Conservation (phyloP, 768 basidiomycete genomes). For the Lentinula boryana region DNA sequence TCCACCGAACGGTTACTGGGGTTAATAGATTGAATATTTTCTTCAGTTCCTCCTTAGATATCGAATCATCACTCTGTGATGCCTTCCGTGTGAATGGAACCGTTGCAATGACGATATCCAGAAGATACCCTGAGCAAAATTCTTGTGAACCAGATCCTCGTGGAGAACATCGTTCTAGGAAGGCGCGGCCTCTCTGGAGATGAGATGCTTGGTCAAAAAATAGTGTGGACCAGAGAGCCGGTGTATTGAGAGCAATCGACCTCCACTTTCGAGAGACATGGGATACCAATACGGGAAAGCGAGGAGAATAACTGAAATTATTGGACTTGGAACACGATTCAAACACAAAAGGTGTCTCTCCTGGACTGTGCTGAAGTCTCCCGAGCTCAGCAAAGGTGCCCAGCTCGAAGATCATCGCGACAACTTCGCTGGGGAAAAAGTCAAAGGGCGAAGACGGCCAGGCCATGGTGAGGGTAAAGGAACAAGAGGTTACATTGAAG, state of each 20-base stretch:
- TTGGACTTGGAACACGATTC: slow-evolving; percentile 33
- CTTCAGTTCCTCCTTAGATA: slow-evolving; percentile 1
- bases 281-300: slow-evolving; percentile 50
- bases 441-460: neutral
- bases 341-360: slow-evolving; percentile 42
- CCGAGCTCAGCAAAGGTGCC: slow-evolving; percentile 33
- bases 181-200: slow-evolving; percentile 39
- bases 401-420: slow-evolving; percentile 51
- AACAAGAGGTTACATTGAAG: slow-evolving; percentile 1
- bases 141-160: neutral
- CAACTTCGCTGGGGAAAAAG: slow-evolving; percentile 49
- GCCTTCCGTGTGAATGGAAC: neutral
- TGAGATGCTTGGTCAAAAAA: slow-evolving; percentile 48
- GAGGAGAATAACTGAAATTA: slow-evolving; percentile 29
- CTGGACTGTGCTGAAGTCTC: slow-evolving; percentile 26
- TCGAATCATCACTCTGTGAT: neutral
- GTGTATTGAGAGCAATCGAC: slow-evolving; percentile 42
- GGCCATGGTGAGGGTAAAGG: neutral
- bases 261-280: slow-evolving; percentile 59
- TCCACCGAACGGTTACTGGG: slow-evolving; percentile 23
- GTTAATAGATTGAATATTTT: slow-evolving; percentile 19
- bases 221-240: slow-evolving; percentile 50
- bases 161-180: slow-evolving; percentile 29
- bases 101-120: slow-evolving; percentile 7
- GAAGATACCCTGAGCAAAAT: neutral